phyloP scores from a whole-genome alignment of 768 basidiomycete species.

The Lentinula raphanica region DNA sequence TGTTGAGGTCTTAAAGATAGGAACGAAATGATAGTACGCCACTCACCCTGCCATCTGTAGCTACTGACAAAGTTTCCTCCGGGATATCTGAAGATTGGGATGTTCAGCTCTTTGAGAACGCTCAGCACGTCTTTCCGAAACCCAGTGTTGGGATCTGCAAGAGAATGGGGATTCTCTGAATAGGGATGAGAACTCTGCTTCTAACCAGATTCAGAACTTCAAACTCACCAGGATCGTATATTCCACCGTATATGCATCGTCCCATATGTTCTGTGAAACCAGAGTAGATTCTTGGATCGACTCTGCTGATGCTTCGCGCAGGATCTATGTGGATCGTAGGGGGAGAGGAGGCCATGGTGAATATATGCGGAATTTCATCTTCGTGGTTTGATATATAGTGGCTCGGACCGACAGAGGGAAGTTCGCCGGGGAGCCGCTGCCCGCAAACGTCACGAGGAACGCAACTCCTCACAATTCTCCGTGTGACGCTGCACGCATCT shows the following conservation, averaged over 20 bases:
- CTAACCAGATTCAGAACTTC: background rate
- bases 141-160: constrained; percentile 35
- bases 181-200: background rate
- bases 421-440: too few relatives aligned
- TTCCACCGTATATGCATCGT: constrained; percentile 48
- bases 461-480: too few relatives aligned
- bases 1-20: background rate
- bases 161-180: constrained; percentile 26
- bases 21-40: background rate
- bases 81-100: constrained; percentile 48
- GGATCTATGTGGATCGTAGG: constrained; percentile 36
- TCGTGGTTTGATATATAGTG: background rate
- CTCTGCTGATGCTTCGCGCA: constrained; percentile 33
- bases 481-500: too few relatives aligned
- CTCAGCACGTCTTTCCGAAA: constrained; percentile 48
- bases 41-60: constrained; percentile 46
- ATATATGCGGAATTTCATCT: background rate
- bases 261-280: constrained; percentile 64
- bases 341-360: background rate
- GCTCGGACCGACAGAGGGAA: background rate
- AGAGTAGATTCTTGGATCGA: constrained; percentile 48
- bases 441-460: too few relatives aligned
- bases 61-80: constrained; percentile 54
- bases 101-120: constrained; percentile 38
- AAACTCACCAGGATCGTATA: constrained; percentile 30